Evolutionary conservation across 106 monocot species (phyloP).

Genomic region (Dendrobium nobile): DNA sequence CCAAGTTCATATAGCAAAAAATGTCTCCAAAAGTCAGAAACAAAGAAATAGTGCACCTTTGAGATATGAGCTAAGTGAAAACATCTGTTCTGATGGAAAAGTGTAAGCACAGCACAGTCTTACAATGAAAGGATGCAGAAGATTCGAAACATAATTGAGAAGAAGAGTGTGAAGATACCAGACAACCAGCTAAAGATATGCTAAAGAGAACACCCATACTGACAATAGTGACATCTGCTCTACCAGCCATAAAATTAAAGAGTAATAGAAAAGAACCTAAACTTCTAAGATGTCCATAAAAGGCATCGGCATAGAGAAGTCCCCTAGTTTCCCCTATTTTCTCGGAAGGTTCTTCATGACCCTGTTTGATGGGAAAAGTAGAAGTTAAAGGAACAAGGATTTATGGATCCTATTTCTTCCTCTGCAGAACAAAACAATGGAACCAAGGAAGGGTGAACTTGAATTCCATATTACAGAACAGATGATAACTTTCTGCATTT

Average conservation of each 20-base stretch:
- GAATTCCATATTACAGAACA: neutral
- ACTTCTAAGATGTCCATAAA: slow-evolving; percentile 8
- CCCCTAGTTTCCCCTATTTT: neutral
- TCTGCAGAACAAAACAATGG: neutral
- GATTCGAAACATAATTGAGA: neutral
- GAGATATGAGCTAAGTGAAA: neutral
- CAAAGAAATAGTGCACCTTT: neutral
- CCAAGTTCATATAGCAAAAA: neutral
- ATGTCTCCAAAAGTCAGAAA: neutral
- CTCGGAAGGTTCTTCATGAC: slow-evolving; percentile 6
- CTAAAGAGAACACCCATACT: neutral
- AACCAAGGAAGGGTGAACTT: neutral
- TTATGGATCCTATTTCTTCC: neutral
- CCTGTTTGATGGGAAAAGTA: slow-evolving; percentile 3
- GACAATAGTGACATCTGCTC: slow-evolving; percentile 7
- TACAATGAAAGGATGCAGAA: slow-evolving; percentile 4
- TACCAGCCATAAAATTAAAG: slow-evolving; percentile 1
- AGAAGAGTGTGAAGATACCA: slow-evolving; percentile 1
- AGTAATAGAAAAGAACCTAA: slow-evolving; percentile 9
- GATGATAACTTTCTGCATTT: neutral
- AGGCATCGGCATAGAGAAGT: slow-evolving; percentile 4
- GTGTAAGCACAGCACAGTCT: slow-evolving; percentile 1
- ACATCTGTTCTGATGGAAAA: neutral
- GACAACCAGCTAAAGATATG: slow-evolving; percentile 5
- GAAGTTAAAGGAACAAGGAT: neutral